Evolutionary conservation across 768 basidiomycete genomes (phyloP), one percentile per base, ranked within the genome.

Genomic region (Steccherinum ochraceum): DNA sequence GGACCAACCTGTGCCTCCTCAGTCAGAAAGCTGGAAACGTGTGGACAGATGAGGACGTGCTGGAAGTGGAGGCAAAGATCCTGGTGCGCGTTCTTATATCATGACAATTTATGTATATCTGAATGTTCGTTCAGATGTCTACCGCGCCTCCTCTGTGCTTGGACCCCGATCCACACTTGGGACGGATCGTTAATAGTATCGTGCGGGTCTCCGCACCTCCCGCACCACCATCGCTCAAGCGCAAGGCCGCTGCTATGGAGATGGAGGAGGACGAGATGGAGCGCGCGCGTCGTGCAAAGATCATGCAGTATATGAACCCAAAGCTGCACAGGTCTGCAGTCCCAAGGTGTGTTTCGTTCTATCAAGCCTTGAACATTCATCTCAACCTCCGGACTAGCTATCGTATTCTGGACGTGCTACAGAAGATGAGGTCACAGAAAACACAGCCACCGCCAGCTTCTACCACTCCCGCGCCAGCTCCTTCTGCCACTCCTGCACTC

Each of bases 301-400:
- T 93, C 49, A 77, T 87, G 71, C 78, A 86, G 49, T 88, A 83
- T 69, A 88, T 89, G 87, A 80, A 80, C 47, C 86, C 87, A 10
- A 75, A 56, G 70, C 68, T 53, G 67, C 79, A 62, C 58, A 71
- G 56, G 19, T 69, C 76, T 51, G 59, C 65, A 49, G 67, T 70
- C 16, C 77, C 82, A 45, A 80, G 65, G 83, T 84, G 68, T 47
- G 63, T 63, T 41, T 52, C 12, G 20, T 20, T 23, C 19, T 43
- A 41, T 56, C 39, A 4, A 21, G 25, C 24, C 18, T 20, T 18
- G 48, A 12, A 39, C 23, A 21, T 25, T 26, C 12, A 25, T 52
- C 44, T 55, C 41, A 44, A 50, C 19, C 16, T 7, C 25, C 24
- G 27, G 40, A 24, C 10, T 48, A 86, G 84, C 50, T 86, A 80